These are phyloP conservation scores for Neocatenulostroma microsporum DNA, from an alignment of 2,329 filamentous ascomycete species.

Conservation along the genomic window DNA sequence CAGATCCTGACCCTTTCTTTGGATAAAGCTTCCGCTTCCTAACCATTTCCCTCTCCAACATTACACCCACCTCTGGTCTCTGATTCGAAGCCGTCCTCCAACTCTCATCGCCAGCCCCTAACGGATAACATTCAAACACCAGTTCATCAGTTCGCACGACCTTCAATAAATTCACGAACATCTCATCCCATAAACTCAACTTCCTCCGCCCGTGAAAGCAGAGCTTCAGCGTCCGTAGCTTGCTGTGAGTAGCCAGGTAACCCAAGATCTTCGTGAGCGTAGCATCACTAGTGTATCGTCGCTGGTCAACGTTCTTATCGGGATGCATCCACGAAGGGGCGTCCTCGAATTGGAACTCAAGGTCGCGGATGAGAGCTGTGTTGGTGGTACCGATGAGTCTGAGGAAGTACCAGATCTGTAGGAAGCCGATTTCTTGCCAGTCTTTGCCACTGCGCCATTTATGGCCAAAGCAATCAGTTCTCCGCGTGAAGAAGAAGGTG, in stretches of 20 bases:
- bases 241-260: slow-evolving; percentile 34
- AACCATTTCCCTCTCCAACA: slow-evolving; percentile 30
- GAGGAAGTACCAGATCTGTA: slow-evolving; percentile 36
- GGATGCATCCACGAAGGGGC: slow-evolving; percentile 36
- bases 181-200: slow-evolving; percentile 29
- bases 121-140: slow-evolving; percentile 24
- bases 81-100: slow-evolving; percentile 28
- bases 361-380: slow-evolving; percentile 37
- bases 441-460: slow-evolving; percentile 34
- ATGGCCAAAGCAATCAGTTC: slow-evolving; percentile 25
- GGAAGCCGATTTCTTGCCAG: slow-evolving; percentile 43
- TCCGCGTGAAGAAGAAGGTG: slow-evolving; percentile 38
- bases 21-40: slow-evolving; percentile 33
- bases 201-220: slow-evolving; percentile 36
- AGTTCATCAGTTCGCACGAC: slow-evolving; percentile 39
- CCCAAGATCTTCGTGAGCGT: slow-evolving; percentile 40
- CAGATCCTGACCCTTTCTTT: too few relatives aligned
- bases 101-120: slow-evolving; percentile 17
- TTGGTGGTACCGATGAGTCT: slow-evolving; percentile 43
- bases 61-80: slow-evolving; percentile 22
- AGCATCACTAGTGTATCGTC: slow-evolving; percentile 43
- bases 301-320: slow-evolving; percentile 32
- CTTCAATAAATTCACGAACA: slow-evolving; percentile 39
- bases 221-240: slow-evolving; percentile 37
- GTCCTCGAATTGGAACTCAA: slow-evolving; percentile 41